Conservation (phyloP, 2,329 filamentous ascomycete genomes). For the Aspergillus vadensis region DNA sequence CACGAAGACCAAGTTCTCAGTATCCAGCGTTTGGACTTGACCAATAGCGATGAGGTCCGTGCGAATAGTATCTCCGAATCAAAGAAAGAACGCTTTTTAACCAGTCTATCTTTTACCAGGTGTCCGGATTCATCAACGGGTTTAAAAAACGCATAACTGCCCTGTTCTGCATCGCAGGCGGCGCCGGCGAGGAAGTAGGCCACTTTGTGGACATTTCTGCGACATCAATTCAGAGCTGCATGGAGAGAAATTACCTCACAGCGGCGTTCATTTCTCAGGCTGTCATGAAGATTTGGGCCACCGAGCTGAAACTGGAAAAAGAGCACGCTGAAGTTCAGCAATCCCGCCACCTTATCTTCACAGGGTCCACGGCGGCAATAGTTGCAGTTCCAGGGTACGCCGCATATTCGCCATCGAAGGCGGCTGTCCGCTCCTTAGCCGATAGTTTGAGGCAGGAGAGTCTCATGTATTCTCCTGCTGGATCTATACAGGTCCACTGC, state of each 20-base stretch:
- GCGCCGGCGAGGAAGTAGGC: conserved; percentile 18
- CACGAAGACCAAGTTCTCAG: conserved; percentile 1
- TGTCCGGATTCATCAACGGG: neutral
- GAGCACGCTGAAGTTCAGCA: neutral
- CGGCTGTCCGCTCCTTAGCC: conserved; percentile 16
- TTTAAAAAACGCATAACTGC: neutral
- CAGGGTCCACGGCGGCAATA: conserved; percentile 13
- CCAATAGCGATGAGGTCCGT: neutral
- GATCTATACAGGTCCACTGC: conserved; percentile 11
- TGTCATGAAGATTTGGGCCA: conserved; percentile 11
- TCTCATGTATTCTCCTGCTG: conserved; percentile 9
- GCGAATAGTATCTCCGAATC: no score
- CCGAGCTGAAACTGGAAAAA: neutral
- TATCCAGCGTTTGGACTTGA: conserved; percentile 6
- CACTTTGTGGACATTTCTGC: conserved; percentile 22
- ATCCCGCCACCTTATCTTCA: conserved; percentile 15
- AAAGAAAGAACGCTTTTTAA: no score
- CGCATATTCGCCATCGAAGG: conserved; percentile 18
- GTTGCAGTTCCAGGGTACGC: conserved; percentile 16
- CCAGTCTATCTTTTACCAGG: neutral
- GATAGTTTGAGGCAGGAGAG: conserved; percentile 18
- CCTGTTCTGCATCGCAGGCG: conserved; percentile 24
- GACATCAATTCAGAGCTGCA: conserved; percentile 14
- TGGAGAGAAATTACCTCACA: conserved; percentile 16
- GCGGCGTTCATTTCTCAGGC: conserved; percentile 12